Conservation (phyloP, 352 stramenopile species). For the Poterioochromonas sp. region DNA sequence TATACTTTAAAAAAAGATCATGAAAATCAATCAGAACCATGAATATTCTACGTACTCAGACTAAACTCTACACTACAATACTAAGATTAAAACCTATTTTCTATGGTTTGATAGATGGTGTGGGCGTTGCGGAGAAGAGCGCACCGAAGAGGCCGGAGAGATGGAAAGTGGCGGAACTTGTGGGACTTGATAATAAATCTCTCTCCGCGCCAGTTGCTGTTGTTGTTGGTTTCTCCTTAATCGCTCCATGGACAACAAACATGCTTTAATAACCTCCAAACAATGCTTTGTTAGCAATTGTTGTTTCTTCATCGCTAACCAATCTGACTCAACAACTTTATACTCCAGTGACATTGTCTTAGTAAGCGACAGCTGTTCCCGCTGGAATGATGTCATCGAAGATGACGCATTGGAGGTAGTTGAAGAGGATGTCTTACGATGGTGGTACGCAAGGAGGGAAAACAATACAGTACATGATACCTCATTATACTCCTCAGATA, state of each 20-base stretch:
- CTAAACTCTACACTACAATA: too few relatives aligned
- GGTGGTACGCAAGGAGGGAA: not conserved
- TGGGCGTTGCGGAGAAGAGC: too few relatives aligned
- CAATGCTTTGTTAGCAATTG: not conserved
- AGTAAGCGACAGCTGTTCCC: not conserved
- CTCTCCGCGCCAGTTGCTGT: too few relatives aligned
- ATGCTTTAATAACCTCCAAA: not conserved
- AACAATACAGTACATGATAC: not conserved
- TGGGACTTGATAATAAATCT: too few relatives aligned
- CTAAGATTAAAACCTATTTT: too few relatives aligned
- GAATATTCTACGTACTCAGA: too few relatives aligned
- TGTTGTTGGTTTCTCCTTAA: not conserved
- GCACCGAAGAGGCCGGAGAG: too few relatives aligned
- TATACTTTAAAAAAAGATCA: too few relatives aligned
- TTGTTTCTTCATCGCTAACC: not conserved
- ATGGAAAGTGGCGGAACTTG: too few relatives aligned
- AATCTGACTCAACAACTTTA: not conserved
- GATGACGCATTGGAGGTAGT: not conserved
- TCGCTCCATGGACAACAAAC: not conserved
- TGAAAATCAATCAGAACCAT: too few relatives aligned
- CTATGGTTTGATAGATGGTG: too few relatives aligned
- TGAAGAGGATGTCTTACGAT: not conserved
- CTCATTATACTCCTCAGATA: not conserved
- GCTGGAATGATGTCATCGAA: not conserved
- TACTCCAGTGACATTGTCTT: not conserved